Evolutionary conservation across 129 eudicot genomes (phyloP), one percentile per base, ranked within the genome.

Genomic region (Glebionis coronaria): DNA sequence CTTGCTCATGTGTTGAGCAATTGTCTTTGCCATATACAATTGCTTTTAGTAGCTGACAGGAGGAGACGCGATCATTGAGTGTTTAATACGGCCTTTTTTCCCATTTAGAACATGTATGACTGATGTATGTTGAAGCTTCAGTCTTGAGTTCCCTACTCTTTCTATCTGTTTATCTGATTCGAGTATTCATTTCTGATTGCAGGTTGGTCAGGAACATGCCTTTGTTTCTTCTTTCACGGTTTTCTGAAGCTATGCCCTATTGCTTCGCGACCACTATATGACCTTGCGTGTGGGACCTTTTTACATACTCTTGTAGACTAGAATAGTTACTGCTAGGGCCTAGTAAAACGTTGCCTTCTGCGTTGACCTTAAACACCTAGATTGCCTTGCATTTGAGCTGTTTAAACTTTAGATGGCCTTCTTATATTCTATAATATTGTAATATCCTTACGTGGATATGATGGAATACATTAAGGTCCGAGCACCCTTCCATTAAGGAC

Each of bases 171-270:
- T 73, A 64, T 71, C 73, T 71, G 77, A 78, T 78, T 49, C 31
- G 69, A 50, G 77, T 69, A 65, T 78, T 58, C 69, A 78, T 78
- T 78, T 63, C 67, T 78, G 72, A 65, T 78, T 78, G 82, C 65
- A 78, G 82, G 82, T 78, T 62, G 82, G 63, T 70, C 47, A 63
- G 77, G 77, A 62, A 64, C 65, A n/a, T 61, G 75, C 70, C 8
- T 68, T 51, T 68, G 71, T 69, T 61, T 64, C 80, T 68, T 75
- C 69, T 19, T 62, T 68, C 75, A 69, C 65, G 62, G 66, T 56
- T 53, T 56, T 54, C 57, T 61, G 66, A 76, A 62, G 76, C 63
- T 55, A 49, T 67, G 63, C 18, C 65, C n/a, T 76, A 53, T 35
- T 61, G 59, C 51, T 52, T 67, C 80, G 50, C 68, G 74, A 25